Evolutionary conservation across 345 rosid species (phyloP), one percentile per base, ranked within the genome.

Genomic region (Boechera divaricarpa): DNA sequence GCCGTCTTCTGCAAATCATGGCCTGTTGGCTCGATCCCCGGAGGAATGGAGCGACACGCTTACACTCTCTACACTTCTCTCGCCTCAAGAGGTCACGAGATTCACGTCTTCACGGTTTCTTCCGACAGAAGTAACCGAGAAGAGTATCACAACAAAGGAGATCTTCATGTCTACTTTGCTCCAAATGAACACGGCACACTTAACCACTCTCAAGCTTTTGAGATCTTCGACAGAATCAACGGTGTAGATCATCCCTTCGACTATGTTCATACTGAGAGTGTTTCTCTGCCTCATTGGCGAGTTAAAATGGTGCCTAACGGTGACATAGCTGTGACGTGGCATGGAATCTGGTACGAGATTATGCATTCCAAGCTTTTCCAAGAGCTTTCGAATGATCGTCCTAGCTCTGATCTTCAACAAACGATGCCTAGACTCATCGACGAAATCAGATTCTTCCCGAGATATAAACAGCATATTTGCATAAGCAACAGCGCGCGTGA

Each of bases 1-100:
- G 93, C 94, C 0, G 86, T 84, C 18, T 90, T 90, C 80, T 85
- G 91, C 75, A 85, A 87, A 73, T 82, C 89, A 67, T 90, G 96
- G 96, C 98, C 96, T 1, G 77, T 82, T 28, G 86, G 82, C 18
- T 83, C 90, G 4, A 72, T 77, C 57, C 87, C 94, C 0, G 91
- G 93, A 2, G 96, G 96, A 7, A 87, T 90, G 89, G 90, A 92
- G 75, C 85, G 93, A 55, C 96, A 92, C 45, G 94, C 96, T 6
- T 73, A 81, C 21, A 83, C 90, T 36, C 81, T 92, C 11, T 85
- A 87, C 84, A 78, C 68, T 41, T 84, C 87, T 54, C 81, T 93
- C 1, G 88, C 94, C 3, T 70, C 73, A 5, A 84, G 81, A 29
- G 95, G 90, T 5, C 94, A 90, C 69, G 88, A 84, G 67, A 70